phyloP scores from a whole-genome alignment of 306 rosid species.

The Ochetophila trinervis region DNA sequence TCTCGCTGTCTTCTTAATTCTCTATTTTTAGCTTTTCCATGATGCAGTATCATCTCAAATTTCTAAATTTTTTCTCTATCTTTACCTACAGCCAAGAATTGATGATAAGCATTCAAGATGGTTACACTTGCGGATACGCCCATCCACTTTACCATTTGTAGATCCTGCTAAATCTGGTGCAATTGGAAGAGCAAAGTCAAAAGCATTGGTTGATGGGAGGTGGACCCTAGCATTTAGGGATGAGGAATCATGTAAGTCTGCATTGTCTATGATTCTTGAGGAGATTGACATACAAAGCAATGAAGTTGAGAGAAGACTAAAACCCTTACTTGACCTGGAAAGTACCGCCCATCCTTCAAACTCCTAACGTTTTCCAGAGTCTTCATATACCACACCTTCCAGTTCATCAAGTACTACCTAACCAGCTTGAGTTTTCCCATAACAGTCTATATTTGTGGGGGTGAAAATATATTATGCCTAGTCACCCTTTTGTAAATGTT shows the following conservation, averaged over 20 bases:
- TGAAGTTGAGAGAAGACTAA: conserved; percentile 79
- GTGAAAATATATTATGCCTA: conserved; percentile 38
- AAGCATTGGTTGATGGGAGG: conserved; percentile 81
- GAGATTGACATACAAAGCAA: conserved; percentile 49
- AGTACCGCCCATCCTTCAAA: conserved; percentile 36
- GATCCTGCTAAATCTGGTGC: conserved; percentile 49
- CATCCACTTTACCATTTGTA: conserved; percentile 60
- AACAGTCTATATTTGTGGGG: conserved; percentile 43
- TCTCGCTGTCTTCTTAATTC: background rate
- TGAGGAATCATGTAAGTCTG: conserved; percentile 72
- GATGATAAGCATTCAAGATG: conserved; percentile 73
- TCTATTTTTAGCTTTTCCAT: background rate
- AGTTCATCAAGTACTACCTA: conserved; percentile 34
- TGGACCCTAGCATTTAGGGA: conserved; percentile 92
- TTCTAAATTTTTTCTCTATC: conserved; percentile 13
- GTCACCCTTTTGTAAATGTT: conserved; percentile 50
- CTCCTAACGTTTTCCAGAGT: conserved; percentile 27
- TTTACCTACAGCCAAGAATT: conserved; percentile 63
- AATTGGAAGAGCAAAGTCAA: conserved; percentile 35
- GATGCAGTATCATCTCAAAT: conserved; percentile 8
- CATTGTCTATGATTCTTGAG: conserved; percentile 62
- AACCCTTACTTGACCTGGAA: conserved; percentile 64
- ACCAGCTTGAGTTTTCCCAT: conserved; percentile 19
- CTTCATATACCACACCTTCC: conserved; percentile 33
- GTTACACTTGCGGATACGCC: conserved; percentile 87